phyloP scores from a whole-genome alignment of 2,329 filamentous ascomycete species.

The Chrysoporthe puriensis region DNA sequence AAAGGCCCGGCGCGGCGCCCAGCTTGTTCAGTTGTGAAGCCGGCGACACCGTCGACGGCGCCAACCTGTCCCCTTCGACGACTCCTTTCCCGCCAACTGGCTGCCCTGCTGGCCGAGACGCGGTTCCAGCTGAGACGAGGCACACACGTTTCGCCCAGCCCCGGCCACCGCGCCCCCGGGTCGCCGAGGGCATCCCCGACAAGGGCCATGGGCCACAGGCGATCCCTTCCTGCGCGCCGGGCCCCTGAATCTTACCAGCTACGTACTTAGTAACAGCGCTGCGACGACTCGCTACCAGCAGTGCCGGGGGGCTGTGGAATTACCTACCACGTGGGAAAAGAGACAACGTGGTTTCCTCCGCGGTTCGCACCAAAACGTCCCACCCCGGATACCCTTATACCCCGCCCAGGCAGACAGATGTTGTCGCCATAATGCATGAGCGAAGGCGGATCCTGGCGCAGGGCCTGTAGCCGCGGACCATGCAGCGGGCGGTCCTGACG shows the following conservation, averaged over 20 bases:
- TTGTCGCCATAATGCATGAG: too few relatives aligned
- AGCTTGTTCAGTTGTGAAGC: neutral
- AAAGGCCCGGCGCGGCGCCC: neutral
- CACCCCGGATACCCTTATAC: neutral
- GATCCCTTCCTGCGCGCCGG: neutral
- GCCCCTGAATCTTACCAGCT: neutral
- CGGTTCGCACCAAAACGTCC: neutral
- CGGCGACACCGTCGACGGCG: neutral
- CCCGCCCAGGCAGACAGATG: neutral
- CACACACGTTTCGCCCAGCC: neutral
- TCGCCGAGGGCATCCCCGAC: neutral
- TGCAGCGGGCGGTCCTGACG: too few relatives aligned
- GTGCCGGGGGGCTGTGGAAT: neutral
- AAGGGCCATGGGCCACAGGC: neutral
- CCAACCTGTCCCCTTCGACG: neutral
- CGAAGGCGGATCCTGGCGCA: too few relatives aligned
- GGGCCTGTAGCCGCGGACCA: too few relatives aligned
- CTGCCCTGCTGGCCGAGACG: neutral
- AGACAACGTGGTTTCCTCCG: neutral
- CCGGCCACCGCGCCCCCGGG: neutral
- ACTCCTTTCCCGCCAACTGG: neutral
- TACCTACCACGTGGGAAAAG: neutral
- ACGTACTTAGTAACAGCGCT: conserved; percentile 4
- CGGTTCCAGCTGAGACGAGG: neutral
- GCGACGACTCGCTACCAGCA: neutral